Conservation (phyloP, 176 grass and related monocot species). For the Raddia guianensis region DNA sequence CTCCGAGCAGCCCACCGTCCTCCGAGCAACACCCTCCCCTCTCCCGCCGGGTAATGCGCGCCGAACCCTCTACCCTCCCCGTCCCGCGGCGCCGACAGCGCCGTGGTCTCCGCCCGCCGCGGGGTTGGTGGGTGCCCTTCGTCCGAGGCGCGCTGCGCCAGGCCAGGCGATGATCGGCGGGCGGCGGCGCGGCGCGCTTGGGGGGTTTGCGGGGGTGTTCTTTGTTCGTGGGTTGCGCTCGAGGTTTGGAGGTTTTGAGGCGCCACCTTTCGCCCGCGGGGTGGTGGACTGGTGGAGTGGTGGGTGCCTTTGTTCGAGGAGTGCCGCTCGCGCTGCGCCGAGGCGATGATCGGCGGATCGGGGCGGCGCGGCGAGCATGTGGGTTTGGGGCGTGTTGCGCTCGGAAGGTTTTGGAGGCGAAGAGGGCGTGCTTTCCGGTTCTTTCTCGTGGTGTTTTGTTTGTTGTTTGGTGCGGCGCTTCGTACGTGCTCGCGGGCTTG, state of each 20-base stretch:
- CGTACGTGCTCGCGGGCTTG: neutral
- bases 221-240: too few species aligned
- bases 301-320: neutral
- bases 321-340: too few species aligned
- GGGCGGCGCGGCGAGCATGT: too few species aligned
- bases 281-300: too few species aligned
- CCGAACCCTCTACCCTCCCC: neutral
- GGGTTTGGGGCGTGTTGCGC: neutral
- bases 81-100: neutral
- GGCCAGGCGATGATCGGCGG: too few species aligned
- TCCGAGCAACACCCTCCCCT: neutral
- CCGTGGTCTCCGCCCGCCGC: neutral
- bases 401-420: neutral
- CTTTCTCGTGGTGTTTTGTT: neutral
- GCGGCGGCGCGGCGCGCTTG: too few species aligned
- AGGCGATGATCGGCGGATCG: neutral
- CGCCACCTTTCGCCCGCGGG: too few species aligned
- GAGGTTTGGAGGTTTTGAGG: too few species aligned
- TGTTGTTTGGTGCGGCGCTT: neutral
- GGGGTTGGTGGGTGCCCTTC: neutral
- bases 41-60: conserved; percentile 34
- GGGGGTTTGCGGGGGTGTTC: too few species aligned
- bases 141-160: too few species aligned
- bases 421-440: neutral
- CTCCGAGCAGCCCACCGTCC: neutral